phyloP scores from a whole-genome alignment of 257 asterid species.

The Solanum sparsipilum region DNA sequence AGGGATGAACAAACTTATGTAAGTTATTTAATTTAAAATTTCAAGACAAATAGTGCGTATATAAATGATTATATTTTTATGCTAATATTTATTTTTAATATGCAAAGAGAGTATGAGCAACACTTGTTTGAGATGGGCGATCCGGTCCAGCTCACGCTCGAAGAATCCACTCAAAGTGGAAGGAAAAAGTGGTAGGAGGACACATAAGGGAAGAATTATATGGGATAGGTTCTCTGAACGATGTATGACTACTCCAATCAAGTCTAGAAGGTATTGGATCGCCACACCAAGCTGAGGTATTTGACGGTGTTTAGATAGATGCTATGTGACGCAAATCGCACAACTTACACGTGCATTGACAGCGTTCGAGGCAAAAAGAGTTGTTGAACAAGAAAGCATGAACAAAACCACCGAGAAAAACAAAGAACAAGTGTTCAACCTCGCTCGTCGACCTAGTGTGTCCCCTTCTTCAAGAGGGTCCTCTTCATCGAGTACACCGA shows the following conservation, averaged over 20 bases:
- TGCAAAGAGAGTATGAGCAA: neutral
- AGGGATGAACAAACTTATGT: no score
- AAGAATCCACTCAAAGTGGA: neutral
- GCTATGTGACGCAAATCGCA: no score
- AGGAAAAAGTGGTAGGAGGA: neutral
- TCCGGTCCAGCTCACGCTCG: neutral
- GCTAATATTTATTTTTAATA: no score
- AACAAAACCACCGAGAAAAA: neutral
- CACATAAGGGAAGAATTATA: neutral
- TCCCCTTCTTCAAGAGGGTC: neutral
- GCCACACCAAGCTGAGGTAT: neutral
- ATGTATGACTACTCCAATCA: neutral
- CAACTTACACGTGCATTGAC: neutral
- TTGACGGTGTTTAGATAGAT: neutral
- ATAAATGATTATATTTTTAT: no score
- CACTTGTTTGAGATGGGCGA: neutral
- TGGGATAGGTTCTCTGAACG: neutral
- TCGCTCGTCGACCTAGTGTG: neutral
- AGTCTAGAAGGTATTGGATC: neutral
- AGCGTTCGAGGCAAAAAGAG: neutral
- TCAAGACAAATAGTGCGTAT: no score
- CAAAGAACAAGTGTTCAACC: neutral
- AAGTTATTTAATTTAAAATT: no score
- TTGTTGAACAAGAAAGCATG: neutral
- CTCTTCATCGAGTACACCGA: neutral